These are phyloP conservation scores for Isoetes taiwanensis DNA, from an alignment of 75 land plant species.

Conservation along the genomic window DNA sequence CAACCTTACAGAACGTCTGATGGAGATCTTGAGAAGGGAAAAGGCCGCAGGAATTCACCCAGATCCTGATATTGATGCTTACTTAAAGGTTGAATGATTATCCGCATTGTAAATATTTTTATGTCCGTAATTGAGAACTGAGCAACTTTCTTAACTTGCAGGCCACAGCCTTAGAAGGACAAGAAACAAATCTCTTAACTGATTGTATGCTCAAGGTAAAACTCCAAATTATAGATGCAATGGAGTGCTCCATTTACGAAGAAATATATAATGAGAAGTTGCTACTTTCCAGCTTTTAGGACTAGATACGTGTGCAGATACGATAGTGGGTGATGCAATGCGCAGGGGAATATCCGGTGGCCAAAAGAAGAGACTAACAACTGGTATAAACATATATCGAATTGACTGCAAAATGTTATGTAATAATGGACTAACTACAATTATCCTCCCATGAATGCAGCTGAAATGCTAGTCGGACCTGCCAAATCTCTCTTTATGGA, in stretches of 20 bases:
- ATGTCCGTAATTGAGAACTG: neutral
- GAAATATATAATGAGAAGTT: no score
- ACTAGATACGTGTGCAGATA: neutral
- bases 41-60: constrained; percentile 59
- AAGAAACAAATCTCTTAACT: constrained; percentile 46
- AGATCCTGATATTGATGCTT: constrained; percentile 74
- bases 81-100: constrained; percentile 46
- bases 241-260: no score
- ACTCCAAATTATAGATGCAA: no score
- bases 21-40: constrained; percentile 56
- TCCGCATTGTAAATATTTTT: neutral
- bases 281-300: neutral
- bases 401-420: no score
- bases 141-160: neutral
- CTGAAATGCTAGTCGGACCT: constrained; percentile 66
- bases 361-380: neutral
- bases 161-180: constrained; percentile 41
- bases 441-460: constrained; percentile 31
- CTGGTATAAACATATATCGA: no score
- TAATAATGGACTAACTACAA: no score
- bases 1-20: constrained; percentile 38
- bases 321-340: neutral
- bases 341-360: constrained; percentile 2
- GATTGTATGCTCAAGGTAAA: constrained; percentile 73
- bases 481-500: constrained; percentile 30